Evolutionary conservation across 106 monocot species (phyloP).

Genomic region (Alisma plantagoaquatica): DNA sequence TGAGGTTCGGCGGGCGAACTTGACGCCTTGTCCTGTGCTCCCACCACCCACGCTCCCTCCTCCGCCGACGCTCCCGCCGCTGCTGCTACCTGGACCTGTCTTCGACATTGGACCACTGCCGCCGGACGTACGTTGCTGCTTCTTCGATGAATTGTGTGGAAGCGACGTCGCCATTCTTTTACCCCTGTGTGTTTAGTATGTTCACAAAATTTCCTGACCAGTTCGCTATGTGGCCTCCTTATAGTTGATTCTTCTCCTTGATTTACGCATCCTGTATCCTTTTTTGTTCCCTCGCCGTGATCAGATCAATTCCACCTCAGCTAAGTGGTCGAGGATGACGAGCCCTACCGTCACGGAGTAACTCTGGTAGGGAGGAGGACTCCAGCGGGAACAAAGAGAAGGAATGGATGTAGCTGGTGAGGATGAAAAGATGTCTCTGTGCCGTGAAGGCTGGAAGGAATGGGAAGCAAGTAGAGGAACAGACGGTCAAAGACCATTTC

Average conservation of each 20-base stretch:
- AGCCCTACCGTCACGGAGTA: neutral
- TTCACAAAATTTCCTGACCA: too few species aligned
- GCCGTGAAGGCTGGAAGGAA: neutral
- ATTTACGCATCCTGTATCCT: too few species aligned
- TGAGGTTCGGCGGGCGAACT: constrained; percentile 19
- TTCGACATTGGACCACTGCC: constrained; percentile 8
- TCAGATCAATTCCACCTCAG: neutral
- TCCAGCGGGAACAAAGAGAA: neutral
- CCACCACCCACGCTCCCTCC: too few species aligned
- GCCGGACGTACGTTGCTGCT: constrained; percentile 3
- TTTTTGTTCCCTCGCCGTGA: too few species aligned
- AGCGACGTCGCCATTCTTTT: constrained; percentile 6
- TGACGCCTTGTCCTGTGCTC: constrained; percentile 9
- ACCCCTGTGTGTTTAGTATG: neutral
- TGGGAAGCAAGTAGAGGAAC: neutral
- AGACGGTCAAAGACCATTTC: neutral
- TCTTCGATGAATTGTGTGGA: constrained; percentile 15
- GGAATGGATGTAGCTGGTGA: neutral
- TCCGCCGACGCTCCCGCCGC: too few species aligned
- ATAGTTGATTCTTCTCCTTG: too few species aligned
- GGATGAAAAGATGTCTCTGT: too few species aligned
- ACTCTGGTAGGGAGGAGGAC: neutral
- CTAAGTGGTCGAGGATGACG: neutral
- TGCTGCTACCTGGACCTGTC: too few species aligned
- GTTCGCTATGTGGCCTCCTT: too few species aligned